A percentile compares a stretch with the other conserved stretches of the same genome.
These are phyloP conservation scores for Cercospora brassicicola DNA, from an alignment of 2,329 filamentous ascomycete species.

Conservation along the genomic window DNA sequence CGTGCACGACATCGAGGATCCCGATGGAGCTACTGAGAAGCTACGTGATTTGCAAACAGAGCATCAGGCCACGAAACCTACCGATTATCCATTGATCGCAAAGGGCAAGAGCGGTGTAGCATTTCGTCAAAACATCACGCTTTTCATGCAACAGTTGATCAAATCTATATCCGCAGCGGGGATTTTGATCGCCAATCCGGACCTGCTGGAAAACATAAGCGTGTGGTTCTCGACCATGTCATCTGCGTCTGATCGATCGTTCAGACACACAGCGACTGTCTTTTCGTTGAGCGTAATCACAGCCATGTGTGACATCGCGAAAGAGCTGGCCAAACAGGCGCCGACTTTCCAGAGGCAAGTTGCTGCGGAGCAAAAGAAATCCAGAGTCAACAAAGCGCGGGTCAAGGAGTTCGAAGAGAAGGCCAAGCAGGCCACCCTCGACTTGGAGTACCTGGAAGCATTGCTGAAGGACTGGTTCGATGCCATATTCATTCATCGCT, in stretches of 20 bases:
- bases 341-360: slow-evolving; percentile 76
- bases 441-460: slow-evolving; percentile 67
- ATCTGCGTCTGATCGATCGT: slow-evolving; percentile 80
- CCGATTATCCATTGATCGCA: slow-evolving; percentile 88
- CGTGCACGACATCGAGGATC: slow-evolving; percentile 80
- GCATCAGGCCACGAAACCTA: slow-evolving; percentile 70
- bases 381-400: slow-evolving; percentile 74
- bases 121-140: slow-evolving; percentile 74
- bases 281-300: slow-evolving; percentile 78
- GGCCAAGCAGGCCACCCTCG: slow-evolving; percentile 67
- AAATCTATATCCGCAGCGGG: slow-evolving; percentile 78
- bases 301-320: slow-evolving; percentile 71
- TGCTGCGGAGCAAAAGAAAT: slow-evolving; percentile 73
- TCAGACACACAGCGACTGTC: slow-evolving; percentile 89
- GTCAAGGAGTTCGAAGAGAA: slow-evolving; percentile 71
- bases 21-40: slow-evolving; percentile 78
- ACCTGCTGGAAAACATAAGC: slow-evolving; percentile 83
- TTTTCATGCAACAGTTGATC: slow-evolving; percentile 77
- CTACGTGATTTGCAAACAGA: slow-evolving; percentile 83
- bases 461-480: slow-evolving; percentile 85
- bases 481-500: slow-evolving; percentile 90
- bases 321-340: slow-evolving; percentile 68
- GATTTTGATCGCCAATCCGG: slow-evolving; percentile 71
- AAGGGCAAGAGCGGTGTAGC: slow-evolving; percentile 70
- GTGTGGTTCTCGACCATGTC: slow-evolving; percentile 91